A percentile compares a stretch with the other conserved stretches of the same genome.
phyloP scores from a whole-genome alignment of 306 rosid species.

The Castanea mollissima region DNA sequence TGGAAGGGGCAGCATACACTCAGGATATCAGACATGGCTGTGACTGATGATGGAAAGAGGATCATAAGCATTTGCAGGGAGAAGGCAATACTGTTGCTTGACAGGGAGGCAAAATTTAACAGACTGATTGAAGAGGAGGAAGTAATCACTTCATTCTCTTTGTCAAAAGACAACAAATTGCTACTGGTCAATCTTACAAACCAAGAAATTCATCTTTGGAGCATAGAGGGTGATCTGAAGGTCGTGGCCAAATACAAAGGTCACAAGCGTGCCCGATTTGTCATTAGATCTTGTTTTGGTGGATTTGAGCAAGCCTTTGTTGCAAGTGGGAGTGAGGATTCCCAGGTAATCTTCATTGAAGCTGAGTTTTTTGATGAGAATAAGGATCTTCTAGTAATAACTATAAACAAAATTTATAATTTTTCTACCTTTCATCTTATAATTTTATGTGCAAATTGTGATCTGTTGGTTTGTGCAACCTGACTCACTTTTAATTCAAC shows the following conservation, averaged over 20 bases:
- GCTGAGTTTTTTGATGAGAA: not conserved
- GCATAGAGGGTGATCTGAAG: conserved; percentile 61
- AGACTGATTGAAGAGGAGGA: conserved; percentile 75
- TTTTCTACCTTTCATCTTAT: not conserved
- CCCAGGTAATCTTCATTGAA: conserved; percentile 58
- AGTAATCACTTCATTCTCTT: conserved; percentile 73
- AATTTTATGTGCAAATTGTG: not conserved
- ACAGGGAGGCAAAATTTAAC: conserved; percentile 77
- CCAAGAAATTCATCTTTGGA: conserved; percentile 99
- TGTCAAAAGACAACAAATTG: conserved; percentile 72
- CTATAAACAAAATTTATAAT: not conserved
- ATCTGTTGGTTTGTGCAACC: not conserved
- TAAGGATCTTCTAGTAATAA: not conserved
- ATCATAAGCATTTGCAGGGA: conserved; percentile 76
- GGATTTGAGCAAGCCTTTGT: conserved; percentile 83
- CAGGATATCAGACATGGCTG: conserved; percentile 87
- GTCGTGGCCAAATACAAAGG: conserved; percentile 77
- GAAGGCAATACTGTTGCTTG: conserved; percentile 58
- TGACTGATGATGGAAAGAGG: conserved; percentile 65
- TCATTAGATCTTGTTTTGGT: conserved; percentile 95
- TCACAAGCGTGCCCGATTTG: conserved; percentile 73
- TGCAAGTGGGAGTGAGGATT: conserved; percentile 99
- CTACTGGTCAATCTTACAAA: conserved; percentile 81
- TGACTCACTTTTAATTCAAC: not conserved
- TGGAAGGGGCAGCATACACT: conserved; percentile 85